Percentiles rank a stretch among this genome's conserved stretches.
Evolutionary conservation across 805 yeast genomes (phyloP).

Genomic region (Ogataea kodamae): DNA sequence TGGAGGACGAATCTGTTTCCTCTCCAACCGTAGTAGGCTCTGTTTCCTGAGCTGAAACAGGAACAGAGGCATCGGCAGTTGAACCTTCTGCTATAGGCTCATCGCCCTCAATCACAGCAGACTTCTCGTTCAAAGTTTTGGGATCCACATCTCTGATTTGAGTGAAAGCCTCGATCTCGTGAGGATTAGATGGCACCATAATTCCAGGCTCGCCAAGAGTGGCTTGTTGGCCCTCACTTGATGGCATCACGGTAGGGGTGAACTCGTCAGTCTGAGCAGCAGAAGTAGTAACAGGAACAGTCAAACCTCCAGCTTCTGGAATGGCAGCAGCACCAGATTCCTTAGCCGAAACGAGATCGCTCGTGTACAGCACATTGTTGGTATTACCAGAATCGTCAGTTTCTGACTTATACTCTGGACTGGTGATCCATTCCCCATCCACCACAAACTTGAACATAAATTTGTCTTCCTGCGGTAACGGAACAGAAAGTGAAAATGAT

Average conservation of each 20-base stretch:
- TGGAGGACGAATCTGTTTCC: conserved; percentile 14
- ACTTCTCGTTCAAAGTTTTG: conserved; percentile 50
- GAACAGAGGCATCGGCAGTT: conserved; percentile 11
- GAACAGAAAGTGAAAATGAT: conserved; percentile 31
- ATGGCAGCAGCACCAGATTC: conserved; percentile 32
- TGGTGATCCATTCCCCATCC: conserved; percentile 55
- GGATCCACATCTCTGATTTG: conserved; percentile 57
- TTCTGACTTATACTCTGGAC: conserved; percentile 38
- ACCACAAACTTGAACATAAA: conserved; percentile 53
- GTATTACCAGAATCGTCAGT: conserved; percentile 48
- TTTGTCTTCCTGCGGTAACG: conserved; percentile 28
- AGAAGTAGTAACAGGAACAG: conserved; percentile 22
- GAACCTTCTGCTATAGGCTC: conserved; percentile 12
- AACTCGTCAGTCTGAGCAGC: conserved; percentile 27
- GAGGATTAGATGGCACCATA: conserved; percentile 58
- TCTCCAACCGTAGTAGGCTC: conserved; percentile 16
- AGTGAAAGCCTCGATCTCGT: conserved; percentile 61
- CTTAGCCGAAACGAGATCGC: conserved; percentile 34
- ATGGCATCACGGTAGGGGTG: conserved; percentile 54
- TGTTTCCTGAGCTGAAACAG: conserved; percentile 15
- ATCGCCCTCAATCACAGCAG: conserved; percentile 52
- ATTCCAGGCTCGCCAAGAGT: conserved; percentile 72
- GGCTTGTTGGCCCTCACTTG: conserved; percentile 41
- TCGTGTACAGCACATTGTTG: conserved; percentile 45
- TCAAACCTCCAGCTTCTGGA: conserved; percentile 48